These are phyloP conservation scores for Fusarium lateritium DNA, from an alignment of 2,329 filamentous ascomycete genomes.

Conservation along the genomic window DNA sequence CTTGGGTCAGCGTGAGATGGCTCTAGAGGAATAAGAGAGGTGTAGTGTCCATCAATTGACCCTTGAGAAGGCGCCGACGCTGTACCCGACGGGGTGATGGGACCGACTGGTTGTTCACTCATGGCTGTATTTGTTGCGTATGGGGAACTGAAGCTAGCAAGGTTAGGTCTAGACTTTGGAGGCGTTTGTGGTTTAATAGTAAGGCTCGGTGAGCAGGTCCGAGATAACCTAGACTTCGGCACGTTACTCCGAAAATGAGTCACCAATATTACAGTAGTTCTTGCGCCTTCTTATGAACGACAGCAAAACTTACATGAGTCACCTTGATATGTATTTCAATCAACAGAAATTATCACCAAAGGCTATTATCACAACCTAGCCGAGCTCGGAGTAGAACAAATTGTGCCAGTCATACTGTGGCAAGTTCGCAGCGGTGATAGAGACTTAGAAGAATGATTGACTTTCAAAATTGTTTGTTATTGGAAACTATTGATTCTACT, in stretches of 20 bases:
- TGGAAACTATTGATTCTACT: not conserved
- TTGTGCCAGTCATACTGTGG: too few relatives aligned
- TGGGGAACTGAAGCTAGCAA: not conserved
- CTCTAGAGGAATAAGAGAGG: constrained; percentile 50
- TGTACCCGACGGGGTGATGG: constrained; percentile 29
- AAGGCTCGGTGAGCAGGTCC: constrained; percentile 3
- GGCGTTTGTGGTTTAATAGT: not conserved
- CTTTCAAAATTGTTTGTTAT: too few relatives aligned
- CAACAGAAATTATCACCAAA: too few relatives aligned
- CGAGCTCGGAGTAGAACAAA: too few relatives aligned
- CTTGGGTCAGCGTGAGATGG: constrained; percentile 48
- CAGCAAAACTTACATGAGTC: too few relatives aligned
- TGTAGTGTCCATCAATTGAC: constrained; percentile 51
- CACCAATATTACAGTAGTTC: not conserved
- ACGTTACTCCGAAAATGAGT: constrained; percentile 21
- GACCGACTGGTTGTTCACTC: constrained; percentile 39
- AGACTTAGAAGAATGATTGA: too few relatives aligned
- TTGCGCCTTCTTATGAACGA: constrained; percentile 3
- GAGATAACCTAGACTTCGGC: constrained; percentile 14
- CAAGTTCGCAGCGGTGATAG: too few relatives aligned
- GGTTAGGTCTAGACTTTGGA: not conserved
- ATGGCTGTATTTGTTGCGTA: not conserved
- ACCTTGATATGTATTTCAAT: too few relatives aligned
- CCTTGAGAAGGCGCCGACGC: constrained; percentile 36
- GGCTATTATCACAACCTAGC: too few relatives aligned